Base-by-base conservation (phyloP, 2,329 filamentous ascomycete species). In the Pleochaeta shiraiana region DNA sequence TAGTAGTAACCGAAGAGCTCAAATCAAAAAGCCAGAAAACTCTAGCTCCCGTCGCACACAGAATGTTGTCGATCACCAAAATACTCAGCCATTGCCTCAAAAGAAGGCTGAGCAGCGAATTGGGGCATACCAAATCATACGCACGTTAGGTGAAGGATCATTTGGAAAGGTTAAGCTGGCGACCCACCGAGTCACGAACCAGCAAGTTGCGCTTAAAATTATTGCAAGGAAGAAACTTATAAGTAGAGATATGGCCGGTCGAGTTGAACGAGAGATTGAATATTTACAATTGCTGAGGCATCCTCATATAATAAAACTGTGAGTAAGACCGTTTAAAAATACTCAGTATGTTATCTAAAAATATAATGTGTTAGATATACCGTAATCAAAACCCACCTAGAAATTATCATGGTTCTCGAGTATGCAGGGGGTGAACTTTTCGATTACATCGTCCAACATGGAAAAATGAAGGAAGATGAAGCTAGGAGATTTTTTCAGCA, bases 381-480 rank as follows among this genome's bases (percentile, higher is more conserved):
- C 33, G 93, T 98, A 68, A 97, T 98, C 74, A 96, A 95, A 67
- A 96, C 92, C 6, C 83, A 85, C 28, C 84, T 82, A 67, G 93
- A 98, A 74, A 98, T 98, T 73, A 93, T 97, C 75, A 98, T 98
- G 93, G 93, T 98, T 61, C 83, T 98, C 69, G 93, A 98, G 76
- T 98, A 95, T 75, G 93, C 93, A 50, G 93, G 93, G 67, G 89
- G 89, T 67, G 93, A 98, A 76, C 80, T 98, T 66, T 98, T 98
- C 76, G 92, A 98, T 75, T 97, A 97, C 76, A 93, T 98, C 67
- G 93, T 98, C 65, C 87, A 91, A 72, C 85, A 96, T 73, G 93
- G 93, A 64, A 86, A 88, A 72, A 90, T 97, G 81, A 84, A 86
- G 70, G 93, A 98, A 75, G 81, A 85, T 66, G 88, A 95, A 74